Percentiles rank a stretch among this genome's conserved stretches.
These are phyloP conservation scores for Logfia minima DNA, from an alignment of 129 eudicot genomes.

Conservation along the genomic window DNA sequence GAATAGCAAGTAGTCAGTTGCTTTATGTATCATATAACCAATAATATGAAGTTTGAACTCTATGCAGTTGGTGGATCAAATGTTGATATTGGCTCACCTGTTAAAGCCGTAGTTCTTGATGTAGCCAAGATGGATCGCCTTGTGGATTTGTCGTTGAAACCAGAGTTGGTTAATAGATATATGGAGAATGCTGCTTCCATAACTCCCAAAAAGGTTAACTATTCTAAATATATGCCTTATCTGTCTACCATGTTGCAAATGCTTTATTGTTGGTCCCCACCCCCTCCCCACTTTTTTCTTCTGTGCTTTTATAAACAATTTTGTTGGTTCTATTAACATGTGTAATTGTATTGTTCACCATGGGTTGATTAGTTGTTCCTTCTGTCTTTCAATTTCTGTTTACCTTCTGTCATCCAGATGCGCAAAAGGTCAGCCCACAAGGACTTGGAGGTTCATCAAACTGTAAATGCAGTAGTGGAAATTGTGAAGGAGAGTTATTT, in stretches of 20 bases:
- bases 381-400: conserved; percentile 2
- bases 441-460: conserved; percentile 74
- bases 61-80: conserved; percentile 63
- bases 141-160: conserved; percentile 80
- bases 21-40: neutral
- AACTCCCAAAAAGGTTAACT: conserved; percentile 56
- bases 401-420: conserved; percentile 47
- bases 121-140: conserved; percentile 77
- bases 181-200: conserved; percentile 29
- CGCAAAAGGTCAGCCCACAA: conserved; percentile 66
- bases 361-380: neutral
- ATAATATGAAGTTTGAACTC: conserved; percentile 9
- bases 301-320: neutral
- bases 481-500: conserved; percentile 80
- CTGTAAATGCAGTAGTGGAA: conserved; percentile 76
- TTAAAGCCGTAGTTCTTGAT: conserved; percentile 78
- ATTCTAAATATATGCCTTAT: neutral
- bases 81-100: conserved; percentile 52
- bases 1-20: neutral
- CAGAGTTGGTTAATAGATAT: conserved; percentile 51
- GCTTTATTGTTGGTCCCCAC: neutral
- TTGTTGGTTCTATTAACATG: neutral
- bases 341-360: neutral
- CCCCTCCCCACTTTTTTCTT: neutral
- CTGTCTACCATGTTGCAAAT: neutral